phyloP scores from a whole-genome alignment of 2,329 filamentous ascomycete species.

The Tolypocladium nubicola region DNA sequence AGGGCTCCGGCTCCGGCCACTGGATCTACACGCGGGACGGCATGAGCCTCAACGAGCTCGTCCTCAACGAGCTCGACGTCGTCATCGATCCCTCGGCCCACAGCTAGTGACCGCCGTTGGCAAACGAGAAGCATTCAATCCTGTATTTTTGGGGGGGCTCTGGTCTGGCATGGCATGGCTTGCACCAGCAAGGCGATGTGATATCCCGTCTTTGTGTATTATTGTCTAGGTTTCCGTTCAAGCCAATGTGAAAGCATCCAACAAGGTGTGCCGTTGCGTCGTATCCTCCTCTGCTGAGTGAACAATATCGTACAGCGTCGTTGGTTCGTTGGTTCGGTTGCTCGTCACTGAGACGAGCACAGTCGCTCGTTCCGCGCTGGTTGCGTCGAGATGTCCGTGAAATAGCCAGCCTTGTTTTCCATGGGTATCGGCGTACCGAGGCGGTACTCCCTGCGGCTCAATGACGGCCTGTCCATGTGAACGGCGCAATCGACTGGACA shows the following conservation, averaged over 20 bases:
- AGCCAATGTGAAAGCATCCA: neutral
- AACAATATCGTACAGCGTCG: neutral
- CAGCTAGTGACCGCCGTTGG: slow-evolving; percentile 9
- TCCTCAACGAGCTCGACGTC: slow-evolving; percentile 68
- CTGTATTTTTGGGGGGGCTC: neutral
- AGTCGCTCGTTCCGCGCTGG: neutral
- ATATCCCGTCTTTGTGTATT: neutral
- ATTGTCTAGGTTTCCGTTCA: neutral
- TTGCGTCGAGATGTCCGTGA: neutral
- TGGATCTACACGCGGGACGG: slow-evolving; percentile 88
- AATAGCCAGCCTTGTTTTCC: neutral
- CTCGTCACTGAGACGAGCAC: neutral
- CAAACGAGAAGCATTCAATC: neutral
- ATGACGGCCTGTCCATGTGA: neutral
- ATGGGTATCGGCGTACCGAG: neutral
- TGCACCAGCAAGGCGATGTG: neutral
- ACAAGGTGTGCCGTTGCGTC: neutral
- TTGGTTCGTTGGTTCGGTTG: neutral
- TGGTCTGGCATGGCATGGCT: neutral
- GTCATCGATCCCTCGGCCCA: slow-evolving; percentile 32
- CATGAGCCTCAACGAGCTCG: slow-evolving; percentile 59
- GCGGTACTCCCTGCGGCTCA: neutral
- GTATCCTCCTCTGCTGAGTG: neutral
- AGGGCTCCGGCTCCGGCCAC: slow-evolving; percentile 59
- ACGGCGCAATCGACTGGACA: neutral